Evolutionary conservation across 768 basidiomycete genomes (phyloP), one percentile per base, ranked within the genome.

Genomic region (Brasilioporus rufonigricans): DNA sequence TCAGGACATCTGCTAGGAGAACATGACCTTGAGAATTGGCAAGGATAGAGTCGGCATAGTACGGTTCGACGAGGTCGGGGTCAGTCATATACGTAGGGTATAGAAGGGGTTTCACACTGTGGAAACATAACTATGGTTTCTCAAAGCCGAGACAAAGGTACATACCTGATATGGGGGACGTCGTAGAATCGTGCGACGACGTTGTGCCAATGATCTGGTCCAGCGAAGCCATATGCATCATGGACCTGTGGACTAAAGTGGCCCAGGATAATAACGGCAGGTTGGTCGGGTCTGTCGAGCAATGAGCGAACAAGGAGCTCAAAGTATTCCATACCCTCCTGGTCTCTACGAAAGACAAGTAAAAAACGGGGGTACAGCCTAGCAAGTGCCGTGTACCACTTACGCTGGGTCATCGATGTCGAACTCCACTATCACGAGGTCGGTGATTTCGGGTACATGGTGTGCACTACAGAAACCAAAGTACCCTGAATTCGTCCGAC

Each of bases 171-270:
- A 68, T 98, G 92, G 0, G 96, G 95, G 26, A 98, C 84, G 67
- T 99, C 97, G 75, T 99, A 99, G 76, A 93, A 98, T 67, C 95
- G 93, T 2, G 97, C 91, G 1, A 98, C 94, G 53, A 89, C 74
- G 59, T 80, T 86, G 70, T 99, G 96, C 78, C 85, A 85, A 63
- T 92, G 84, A 66, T 97, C 95, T 1, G 95, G 89, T 2, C 96
- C 95, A 4, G 84, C 85, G 65, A 90, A 97, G 2, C 94, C 95
- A 63, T 91, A 76, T 21, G 79, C 72, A 35, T 81, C 76, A 62
- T 95, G 91, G 1, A 87, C 66, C 64, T 99, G 93, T 0, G 95
- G 91, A 50, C 83, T 84, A 67, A 98, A 98, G 73, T 98, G 95
- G 16, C 96, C 96, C n/a, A 99, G 84, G 55, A 98, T 80, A 61